Evolutionary conservation across 2,329 filamentous ascomycete species (phyloP).

Genomic region (Xylariomycetidae sp.): DNA sequence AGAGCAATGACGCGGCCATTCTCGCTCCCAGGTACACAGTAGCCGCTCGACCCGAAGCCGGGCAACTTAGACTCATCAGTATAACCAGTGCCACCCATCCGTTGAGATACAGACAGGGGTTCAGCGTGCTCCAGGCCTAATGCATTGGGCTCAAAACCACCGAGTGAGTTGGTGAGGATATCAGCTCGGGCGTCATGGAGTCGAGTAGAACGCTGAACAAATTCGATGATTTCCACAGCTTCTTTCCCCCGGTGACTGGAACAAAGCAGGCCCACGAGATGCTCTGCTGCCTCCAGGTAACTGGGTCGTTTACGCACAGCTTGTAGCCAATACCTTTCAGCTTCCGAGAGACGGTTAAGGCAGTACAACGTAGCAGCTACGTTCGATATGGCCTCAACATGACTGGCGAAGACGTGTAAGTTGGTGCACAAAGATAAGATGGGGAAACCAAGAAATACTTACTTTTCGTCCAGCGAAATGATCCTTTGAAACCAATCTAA

Average conservation of each 20-base stretch:
- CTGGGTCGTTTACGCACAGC: slow-evolving; percentile 79
- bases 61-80: slow-evolving; percentile 13
- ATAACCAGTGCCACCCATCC: slow-evolving; percentile 6
- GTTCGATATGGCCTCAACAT: slow-evolving; percentile 92
- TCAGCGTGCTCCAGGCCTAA: too few species aligned
- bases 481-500: slow-evolving; percentile 68
- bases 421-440: background rate
- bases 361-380: slow-evolving; percentile 84
- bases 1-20: slow-evolving; percentile 92
- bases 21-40: slow-evolving; percentile 75
- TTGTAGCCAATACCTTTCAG: slow-evolving; percentile 76
- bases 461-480: slow-evolving; percentile 49
- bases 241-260: slow-evolving; percentile 73
- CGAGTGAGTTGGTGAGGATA: background rate
- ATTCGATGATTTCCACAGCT: slow-evolving; percentile 80
- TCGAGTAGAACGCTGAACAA: slow-evolving; percentile 69
- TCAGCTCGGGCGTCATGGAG: slow-evolving; percentile 31
- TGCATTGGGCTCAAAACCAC: too few species aligned
- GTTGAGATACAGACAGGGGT: too few species aligned
- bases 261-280: slow-evolving; percentile 83
- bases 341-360: slow-evolving; percentile 74
- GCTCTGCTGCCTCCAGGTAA: slow-evolving; percentile 92
- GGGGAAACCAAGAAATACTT: slow-evolving; percentile 20
- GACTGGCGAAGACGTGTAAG: slow-evolving; percentile 39
- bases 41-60: slow-evolving; percentile 73